phyloP scores from a whole-genome alignment of 2,329 filamentous ascomycete species.

The Xylaria sp. region DNA sequence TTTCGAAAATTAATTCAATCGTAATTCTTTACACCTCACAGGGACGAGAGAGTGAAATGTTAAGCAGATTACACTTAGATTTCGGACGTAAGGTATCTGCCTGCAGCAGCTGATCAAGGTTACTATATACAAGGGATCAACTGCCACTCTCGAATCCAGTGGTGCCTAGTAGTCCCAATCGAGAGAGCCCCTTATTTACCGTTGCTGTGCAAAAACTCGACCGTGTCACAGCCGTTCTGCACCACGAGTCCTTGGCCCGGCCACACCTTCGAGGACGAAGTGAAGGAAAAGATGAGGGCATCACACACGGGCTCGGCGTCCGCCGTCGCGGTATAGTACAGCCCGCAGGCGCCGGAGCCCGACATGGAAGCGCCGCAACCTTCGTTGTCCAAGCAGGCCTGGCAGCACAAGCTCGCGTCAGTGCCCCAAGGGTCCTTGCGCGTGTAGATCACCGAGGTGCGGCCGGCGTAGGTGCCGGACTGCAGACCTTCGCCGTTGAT shows the following conservation, averaged over 20 bases:
- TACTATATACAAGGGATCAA: not conserved
- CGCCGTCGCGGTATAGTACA: constrained; percentile 27
- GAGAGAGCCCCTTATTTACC: not conserved
- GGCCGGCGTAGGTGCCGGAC: constrained; percentile 25
- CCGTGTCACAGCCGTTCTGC: constrained; percentile 26
- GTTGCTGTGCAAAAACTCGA: constrained; percentile 1
- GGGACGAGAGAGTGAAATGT: too few species aligned
- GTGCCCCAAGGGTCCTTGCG: constrained; percentile 21
- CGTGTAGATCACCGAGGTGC: constrained; percentile 28
- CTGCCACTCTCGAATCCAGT: not conserved
- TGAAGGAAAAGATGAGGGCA: constrained; percentile 31
- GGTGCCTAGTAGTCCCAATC: not conserved
- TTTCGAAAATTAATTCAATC: too few species aligned
- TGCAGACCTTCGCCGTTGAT: constrained; percentile 32
- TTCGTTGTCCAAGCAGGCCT: constrained; percentile 37
- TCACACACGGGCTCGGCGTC: constrained; percentile 25
- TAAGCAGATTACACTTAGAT: too few species aligned
- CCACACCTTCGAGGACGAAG: constrained; percentile 18
- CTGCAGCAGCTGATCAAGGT: not conserved
- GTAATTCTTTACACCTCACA: too few species aligned
- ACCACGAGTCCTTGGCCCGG: constrained; percentile 31
- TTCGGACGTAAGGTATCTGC: not conserved
- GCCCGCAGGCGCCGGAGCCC: constrained; percentile 22
- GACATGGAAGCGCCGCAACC: constrained; percentile 31
- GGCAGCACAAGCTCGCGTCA: constrained; percentile 35